These are phyloP conservation scores for Nakaseomyces glabratus DNA, from an alignment of 1,139 yeast genomes.

Conservation along the genomic window DNA sequence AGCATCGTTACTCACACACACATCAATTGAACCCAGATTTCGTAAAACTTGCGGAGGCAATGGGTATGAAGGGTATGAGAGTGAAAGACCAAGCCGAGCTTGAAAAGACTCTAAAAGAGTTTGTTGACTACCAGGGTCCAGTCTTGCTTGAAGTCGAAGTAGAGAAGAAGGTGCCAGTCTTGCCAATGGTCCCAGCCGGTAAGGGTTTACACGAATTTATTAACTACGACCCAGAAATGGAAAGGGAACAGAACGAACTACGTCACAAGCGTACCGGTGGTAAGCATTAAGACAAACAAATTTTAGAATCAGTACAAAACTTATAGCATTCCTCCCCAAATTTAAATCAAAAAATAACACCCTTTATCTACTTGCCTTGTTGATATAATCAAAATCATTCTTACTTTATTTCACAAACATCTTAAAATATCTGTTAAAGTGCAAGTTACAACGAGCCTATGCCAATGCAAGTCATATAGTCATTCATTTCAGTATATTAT, in stretches of 20 bases:
- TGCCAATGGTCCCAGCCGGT: conserved; percentile 98
- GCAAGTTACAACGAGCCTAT: too few relatives aligned
- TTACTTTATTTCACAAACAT: too few relatives aligned
- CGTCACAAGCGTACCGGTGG: conserved; percentile 36
- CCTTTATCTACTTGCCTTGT: too few relatives aligned
- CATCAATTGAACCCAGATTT: conserved; percentile 93
- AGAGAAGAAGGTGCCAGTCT: conserved; percentile 93
- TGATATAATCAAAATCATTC: too few relatives aligned
- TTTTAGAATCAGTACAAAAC: too few relatives aligned
- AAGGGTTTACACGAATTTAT: conserved; percentile 90
- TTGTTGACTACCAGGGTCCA: conserved; percentile 74
- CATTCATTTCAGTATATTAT: too few relatives aligned
- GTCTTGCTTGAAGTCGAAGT: conserved; percentile 83
- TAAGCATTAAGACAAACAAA: conserved; percentile 32
- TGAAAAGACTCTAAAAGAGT: conserved; percentile 53
- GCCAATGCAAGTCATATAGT: too few relatives aligned
- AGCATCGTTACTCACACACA: conserved; percentile 92
- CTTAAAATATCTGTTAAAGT: too few relatives aligned
- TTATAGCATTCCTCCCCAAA: too few relatives aligned
- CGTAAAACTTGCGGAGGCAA: conserved; percentile 84
- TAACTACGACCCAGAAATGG: conserved; percentile 71
- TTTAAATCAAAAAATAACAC: too few relatives aligned
- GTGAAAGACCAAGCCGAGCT: conserved; percentile 60
- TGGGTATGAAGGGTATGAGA: conserved; percentile 82
- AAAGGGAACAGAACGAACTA: conserved; percentile 55